A percentile compares a stretch with the other conserved stretches of the same genome.
phyloP scores from a whole-genome alignment of 768 basidiomycete genomes.

The Tulasnella sp. region DNA sequence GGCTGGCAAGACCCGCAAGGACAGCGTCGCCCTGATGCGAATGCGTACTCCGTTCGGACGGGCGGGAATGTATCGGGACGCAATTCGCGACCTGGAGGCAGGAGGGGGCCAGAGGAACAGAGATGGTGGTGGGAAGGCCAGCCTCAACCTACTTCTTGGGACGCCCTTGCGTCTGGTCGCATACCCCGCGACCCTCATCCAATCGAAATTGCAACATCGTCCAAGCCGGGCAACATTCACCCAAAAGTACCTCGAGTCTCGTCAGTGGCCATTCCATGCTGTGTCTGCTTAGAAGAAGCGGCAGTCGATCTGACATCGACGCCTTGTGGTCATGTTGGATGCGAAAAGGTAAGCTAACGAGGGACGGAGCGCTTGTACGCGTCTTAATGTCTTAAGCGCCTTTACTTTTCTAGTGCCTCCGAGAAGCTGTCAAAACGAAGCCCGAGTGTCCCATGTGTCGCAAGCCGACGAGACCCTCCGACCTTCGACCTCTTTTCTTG shows the following conservation, averaged over 20 bases:
- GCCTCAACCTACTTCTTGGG: background rate
- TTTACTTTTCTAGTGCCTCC: background rate
- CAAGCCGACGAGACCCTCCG: background rate
- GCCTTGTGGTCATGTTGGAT: slow-evolving; percentile 1
- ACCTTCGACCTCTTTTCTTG: background rate
- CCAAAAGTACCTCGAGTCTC: background rate
- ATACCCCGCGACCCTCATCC: background rate
- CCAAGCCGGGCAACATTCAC: background rate
- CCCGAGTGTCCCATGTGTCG: slow-evolving; percentile 17
- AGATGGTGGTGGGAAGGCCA: background rate
- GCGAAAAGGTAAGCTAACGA: background rate
- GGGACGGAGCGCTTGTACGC: background rate
- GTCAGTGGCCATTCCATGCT: background rate
- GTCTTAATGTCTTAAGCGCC: background rate
- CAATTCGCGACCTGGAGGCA: background rate
- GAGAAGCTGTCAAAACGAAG: background rate
- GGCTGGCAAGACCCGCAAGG: background rate
- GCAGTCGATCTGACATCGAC: background rate
- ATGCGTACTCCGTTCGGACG: background rate
- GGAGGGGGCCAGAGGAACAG: background rate
- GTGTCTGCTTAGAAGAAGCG: slow-evolving; percentile 7
- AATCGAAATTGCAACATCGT: background rate
- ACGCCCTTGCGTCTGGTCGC: background rate
- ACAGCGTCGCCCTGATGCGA: background rate
- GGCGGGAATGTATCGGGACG: background rate